Percentiles rank a stretch among this genome's conserved stretches.
These are phyloP conservation scores for Capronia epimyces DNA, from an alignment of 2,329 filamentous ascomycete genomes.

Conservation along the genomic window DNA sequence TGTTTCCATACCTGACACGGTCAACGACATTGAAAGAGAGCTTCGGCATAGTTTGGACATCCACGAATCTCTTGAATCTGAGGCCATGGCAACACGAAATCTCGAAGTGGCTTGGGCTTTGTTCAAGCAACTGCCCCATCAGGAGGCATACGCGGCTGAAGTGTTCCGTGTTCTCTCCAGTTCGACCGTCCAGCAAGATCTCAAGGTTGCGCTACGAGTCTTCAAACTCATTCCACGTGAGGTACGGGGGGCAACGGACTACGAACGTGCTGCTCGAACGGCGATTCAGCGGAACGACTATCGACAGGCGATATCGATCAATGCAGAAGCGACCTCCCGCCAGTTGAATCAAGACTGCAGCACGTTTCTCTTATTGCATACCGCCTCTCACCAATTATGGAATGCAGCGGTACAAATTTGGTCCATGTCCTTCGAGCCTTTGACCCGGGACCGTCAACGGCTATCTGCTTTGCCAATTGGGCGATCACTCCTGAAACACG, in stretches of 20 bases:
- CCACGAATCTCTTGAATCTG: not conserved
- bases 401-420: slow-evolving; percentile 32
- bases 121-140: slow-evolving; percentile 11
- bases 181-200: slow-evolving; percentile 2
- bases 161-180: slow-evolving; percentile 14
- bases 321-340: slow-evolving; percentile 36
- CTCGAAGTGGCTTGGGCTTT: slow-evolving; percentile 12
- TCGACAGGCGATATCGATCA: slow-evolving; percentile 36
- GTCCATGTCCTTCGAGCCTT: slow-evolving; percentile 23
- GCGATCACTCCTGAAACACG: slow-evolving; percentile 5
- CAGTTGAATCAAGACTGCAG: slow-evolving; percentile 31
- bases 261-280: slow-evolving; percentile 35
- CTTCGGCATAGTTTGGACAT: slow-evolving; percentile 4
- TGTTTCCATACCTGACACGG: too few relatives aligned
- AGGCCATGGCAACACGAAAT: not conserved
- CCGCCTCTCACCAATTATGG: slow-evolving; percentile 35
- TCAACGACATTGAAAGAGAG: slow-evolving; percentile 2
- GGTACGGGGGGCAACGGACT: slow-evolving; percentile 41
- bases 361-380: slow-evolving; percentile 33
- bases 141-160: slow-evolving; percentile 9
- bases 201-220: slow-evolving; percentile 29
- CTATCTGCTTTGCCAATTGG: slow-evolving; percentile 13
- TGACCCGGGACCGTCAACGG: slow-evolving; percentile 2
- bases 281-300: slow-evolving; percentile 17
- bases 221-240: slow-evolving; percentile 41